phyloP scores from a whole-genome alignment of 352 stramenopile genomes.

The Pythium rishiriense region DNA sequence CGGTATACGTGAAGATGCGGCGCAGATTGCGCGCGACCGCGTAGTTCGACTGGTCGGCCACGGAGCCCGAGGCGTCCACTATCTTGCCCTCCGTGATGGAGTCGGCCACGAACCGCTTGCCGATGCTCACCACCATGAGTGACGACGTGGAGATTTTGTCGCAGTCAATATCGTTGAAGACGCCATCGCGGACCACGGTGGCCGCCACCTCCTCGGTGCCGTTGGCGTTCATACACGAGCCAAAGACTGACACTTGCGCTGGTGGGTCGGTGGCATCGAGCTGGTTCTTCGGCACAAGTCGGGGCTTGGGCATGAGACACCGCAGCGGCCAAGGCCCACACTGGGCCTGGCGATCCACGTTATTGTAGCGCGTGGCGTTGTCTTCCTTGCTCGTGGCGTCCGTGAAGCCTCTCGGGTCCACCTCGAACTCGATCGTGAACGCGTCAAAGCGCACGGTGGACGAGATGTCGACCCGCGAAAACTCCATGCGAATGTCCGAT shows the following conservation, averaged over 20 bases:
- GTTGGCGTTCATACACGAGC: neutral
- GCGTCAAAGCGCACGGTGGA: slow-evolving; percentile 6
- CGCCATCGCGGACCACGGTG: too few species aligned
- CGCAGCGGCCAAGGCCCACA: slow-evolving; percentile 11
- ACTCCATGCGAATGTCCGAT: neutral
- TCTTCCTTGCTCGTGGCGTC: neutral
- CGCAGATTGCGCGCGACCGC: slow-evolving; percentile 21
- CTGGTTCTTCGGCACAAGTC: neutral
- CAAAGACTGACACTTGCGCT: slow-evolving; percentile 7
- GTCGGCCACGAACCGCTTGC: slow-evolving; percentile 13
- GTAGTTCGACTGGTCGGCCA: neutral
- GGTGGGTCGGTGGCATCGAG: neutral
- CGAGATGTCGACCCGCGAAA: slow-evolving; percentile 10
- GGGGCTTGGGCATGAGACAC: neutral
- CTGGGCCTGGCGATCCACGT: neutral
- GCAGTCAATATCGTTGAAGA: neutral
- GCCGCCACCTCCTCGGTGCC: neutral
- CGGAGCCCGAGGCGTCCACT: neutral
- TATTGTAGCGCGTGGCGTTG: slow-evolving; percentile 1
- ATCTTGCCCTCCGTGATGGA: slow-evolving; percentile 5
- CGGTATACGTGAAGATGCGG: slow-evolving; percentile 27
- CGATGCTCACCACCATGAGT: slow-evolving; percentile 12
- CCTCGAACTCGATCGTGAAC: slow-evolving; percentile 10
- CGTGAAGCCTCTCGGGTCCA: slow-evolving; percentile 3
- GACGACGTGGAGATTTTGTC: neutral